Percentiles rank a stretch among this genome's conserved stretches.
Conservation (phyloP, 495 filamentous ascomycete species). For the Cladorrhinum samala region DNA sequence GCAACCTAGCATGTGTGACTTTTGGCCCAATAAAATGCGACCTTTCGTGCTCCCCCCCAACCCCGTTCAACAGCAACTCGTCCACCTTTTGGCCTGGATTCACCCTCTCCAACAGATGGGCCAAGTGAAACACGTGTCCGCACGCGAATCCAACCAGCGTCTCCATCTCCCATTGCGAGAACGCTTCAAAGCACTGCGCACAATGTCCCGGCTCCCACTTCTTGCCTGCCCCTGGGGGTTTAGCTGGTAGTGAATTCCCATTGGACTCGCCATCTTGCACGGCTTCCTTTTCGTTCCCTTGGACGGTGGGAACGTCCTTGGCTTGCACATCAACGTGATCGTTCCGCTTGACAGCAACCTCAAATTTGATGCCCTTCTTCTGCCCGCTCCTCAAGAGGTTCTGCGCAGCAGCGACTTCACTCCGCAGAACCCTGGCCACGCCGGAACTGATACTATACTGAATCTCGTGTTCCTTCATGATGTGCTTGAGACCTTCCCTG, state of each 20-base stretch:
- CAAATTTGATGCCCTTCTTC: conserved; percentile 80
- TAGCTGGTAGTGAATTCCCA: not conserved
- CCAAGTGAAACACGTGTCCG: conserved; percentile 83
- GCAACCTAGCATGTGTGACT: conserved; percentile 78
- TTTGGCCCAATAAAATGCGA: conserved; percentile 62
- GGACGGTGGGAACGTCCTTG: not conserved
- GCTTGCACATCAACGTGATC: conserved; percentile 6
- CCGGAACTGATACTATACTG: conserved; percentile 86
- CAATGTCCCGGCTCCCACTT: conserved; percentile 48
- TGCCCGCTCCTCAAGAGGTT: conserved; percentile 68
- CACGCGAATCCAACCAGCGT: conserved; percentile 88
- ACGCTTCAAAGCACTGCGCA: conserved; percentile 56
- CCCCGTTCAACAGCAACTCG: conserved; percentile 12
- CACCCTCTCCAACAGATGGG: conserved; percentile 59
- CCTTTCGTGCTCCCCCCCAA: conserved; percentile 37
- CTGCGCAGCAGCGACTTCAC: conserved; percentile 82
- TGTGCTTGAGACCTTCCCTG: conserved; percentile 70
- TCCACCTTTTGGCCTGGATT: conserved; percentile 34
- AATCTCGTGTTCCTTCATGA: conserved; percentile 90
- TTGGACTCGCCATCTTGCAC: not conserved
- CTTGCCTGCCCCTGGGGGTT: conserved; percentile 6
- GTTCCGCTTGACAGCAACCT: conserved; percentile 43
- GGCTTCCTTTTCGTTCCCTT: conserved; percentile 7
- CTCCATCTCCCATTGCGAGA: conserved; percentile 57
- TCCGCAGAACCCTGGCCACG: conserved; percentile 76